Evolutionary conservation across 805 yeast genomes (phyloP).

Genomic region (Cyberlindnera japonica): DNA sequence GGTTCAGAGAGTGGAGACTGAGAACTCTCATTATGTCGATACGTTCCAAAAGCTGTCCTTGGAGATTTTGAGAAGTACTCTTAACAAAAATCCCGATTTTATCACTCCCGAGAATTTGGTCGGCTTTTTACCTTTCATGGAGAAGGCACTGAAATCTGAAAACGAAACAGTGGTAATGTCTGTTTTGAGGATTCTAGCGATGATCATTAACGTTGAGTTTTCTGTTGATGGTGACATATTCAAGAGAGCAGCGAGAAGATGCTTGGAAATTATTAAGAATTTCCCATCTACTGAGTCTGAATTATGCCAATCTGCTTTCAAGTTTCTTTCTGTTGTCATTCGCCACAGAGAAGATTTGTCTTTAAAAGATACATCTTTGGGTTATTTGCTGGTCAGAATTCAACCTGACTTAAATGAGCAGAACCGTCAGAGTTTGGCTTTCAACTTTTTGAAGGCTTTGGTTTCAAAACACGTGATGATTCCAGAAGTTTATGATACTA

Average conservation of each 20-base stretch:
- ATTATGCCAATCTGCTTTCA: constrained; percentile 74
- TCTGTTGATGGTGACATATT: constrained; percentile 47
- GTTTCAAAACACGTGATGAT: constrained; percentile 67
- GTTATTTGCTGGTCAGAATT: constrained; percentile 66
- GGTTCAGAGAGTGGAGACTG: constrained; percentile 49
- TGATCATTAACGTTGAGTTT: constrained; percentile 60
- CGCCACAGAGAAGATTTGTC: constrained; percentile 64
- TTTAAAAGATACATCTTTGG: constrained; percentile 66
- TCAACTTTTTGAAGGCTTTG: constrained; percentile 77
- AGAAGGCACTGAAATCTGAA: constrained; percentile 54
- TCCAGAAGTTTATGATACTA: constrained; percentile 86
- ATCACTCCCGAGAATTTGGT: constrained; percentile 56
- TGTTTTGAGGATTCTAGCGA: constrained; percentile 57
- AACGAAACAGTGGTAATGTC: constrained; percentile 77
- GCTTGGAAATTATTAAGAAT: constrained; percentile 62
- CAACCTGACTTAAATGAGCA: constrained; percentile 91
- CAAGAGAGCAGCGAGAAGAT: constrained; percentile 56
- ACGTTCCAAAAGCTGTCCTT: constrained; percentile 73
- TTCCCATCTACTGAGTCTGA: constrained; percentile 76
- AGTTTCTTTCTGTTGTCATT: constrained; percentile 66
- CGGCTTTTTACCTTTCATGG: constrained; percentile 74
- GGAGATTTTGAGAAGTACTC: constrained; percentile 69
- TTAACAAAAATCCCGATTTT: constrained; percentile 59
- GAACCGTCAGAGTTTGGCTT: constrained; percentile 81
- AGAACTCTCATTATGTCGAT: constrained; percentile 51